Base-by-base conservation (phyloP, 257 asterid genomes). In the Mentha longifolia region DNA sequence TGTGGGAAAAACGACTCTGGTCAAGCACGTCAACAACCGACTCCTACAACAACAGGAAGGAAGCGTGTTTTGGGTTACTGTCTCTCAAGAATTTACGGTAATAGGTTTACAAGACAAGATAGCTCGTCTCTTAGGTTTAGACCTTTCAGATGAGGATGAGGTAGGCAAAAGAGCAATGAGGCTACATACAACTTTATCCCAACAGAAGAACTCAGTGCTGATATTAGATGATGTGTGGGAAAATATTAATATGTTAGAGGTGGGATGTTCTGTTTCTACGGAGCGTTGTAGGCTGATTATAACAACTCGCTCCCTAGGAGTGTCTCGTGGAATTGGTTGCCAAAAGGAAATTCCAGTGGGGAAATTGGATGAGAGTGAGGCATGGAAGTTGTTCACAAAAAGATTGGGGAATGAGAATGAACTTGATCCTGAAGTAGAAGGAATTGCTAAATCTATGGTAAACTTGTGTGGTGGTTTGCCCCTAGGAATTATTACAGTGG, bases 171-270 rank as follows among this genome's bases (percentile, higher is more conserved):
- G 67, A 70, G 74, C 67, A 3, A 46, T 13, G 8, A 42, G 46
- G 28, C 60, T 70, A 49, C 3, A n/a, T 3, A 7, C 16, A 2
- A 49, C 67, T 9, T 19, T 57, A 5, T 42, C 37, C 13, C 5
- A 10, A 7, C n/a, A 43, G 16, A 31, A n/a, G 35, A 43, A 43
- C 1, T 7, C 45, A 10, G 9, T 70, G 12, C 58, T 70, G 15
- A 42, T 70, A 42, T 16, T 70, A 9, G 67, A 70, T n/a, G 67
- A 70, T 57, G 67, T 70, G 1, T 70, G 67, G 67, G 25, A 30
- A 15, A 1, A 16, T 11, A 41, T 69, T n/a, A 15, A 57, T 69
- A 15, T 69, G 17, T 25, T 7, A 6, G 28, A 45, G 74, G 14
- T 57, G 7, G 74, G 74, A 70, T 11, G 25, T 55, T 54, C 11